A percentile compares a stretch with the other conserved stretches of the same genome.
Evolutionary conservation across 169 alveolate genomes (phyloP).

Genomic region (Plasmodium cynomolgi): DNA sequence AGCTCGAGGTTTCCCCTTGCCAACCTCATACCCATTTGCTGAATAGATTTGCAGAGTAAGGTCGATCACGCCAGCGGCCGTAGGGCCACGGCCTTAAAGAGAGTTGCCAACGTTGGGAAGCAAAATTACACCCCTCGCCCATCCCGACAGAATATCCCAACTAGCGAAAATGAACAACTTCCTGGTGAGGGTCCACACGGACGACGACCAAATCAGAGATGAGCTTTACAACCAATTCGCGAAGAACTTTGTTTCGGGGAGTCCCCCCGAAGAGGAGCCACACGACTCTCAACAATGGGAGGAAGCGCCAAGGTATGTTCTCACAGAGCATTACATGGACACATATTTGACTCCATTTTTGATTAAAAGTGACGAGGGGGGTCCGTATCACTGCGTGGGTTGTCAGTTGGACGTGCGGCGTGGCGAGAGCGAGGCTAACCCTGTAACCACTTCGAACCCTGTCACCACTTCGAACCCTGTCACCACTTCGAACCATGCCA

Average conservation of each 20-base stretch:
- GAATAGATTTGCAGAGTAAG: neutral
- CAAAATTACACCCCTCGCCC: neutral
- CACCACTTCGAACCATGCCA: neutral
- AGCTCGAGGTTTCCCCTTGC: neutral
- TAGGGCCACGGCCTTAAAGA: neutral
- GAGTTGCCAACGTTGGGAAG: neutral
- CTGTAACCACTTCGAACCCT: neutral
- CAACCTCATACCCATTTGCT: neutral
- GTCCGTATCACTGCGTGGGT: neutral
- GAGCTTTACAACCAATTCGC: neutral
- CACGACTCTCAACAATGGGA: neutral
- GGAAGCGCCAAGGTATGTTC: conserved; percentile 5
- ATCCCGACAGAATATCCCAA: neutral
- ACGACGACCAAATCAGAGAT: neutral
- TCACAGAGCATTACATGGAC: conserved; percentile 35
- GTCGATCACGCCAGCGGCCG: neutral
- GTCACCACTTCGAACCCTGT: neutral
- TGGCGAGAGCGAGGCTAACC: neutral
- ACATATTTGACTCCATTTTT: conserved; percentile 31
- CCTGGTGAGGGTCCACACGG: conserved; percentile 18
- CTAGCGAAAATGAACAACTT: conserved; percentile 11
- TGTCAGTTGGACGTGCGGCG: conserved; percentile 5
- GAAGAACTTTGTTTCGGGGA: neutral
- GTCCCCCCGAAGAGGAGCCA: neutral
- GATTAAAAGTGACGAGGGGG: neutral